Conservation (phyloP, 352 stramenopile genomes). For the Pythium insidiosum region DNA sequence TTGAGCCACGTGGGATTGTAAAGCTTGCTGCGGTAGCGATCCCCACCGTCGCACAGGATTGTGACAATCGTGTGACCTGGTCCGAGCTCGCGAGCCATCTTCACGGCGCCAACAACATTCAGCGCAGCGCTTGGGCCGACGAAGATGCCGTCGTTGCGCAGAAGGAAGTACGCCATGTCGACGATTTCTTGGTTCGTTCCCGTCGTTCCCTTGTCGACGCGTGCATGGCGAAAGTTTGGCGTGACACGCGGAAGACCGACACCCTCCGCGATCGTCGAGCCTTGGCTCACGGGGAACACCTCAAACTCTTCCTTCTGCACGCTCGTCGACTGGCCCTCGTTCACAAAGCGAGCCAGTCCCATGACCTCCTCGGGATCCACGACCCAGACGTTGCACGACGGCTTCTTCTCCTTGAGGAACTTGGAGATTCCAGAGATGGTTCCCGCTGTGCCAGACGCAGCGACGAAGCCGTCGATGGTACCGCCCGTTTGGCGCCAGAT, state of each 20-base stretch:
- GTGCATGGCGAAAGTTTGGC: slow-evolving; percentile 84
- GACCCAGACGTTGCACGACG: slow-evolving; percentile 47
- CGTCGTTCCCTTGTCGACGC: slow-evolving; percentile 89
- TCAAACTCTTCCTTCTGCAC: slow-evolving; percentile 85
- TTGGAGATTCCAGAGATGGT: slow-evolving; percentile 90
- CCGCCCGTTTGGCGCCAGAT: slow-evolving; percentile 86
- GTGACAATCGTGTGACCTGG: slow-evolving; percentile 70
- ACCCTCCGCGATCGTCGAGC: slow-evolving; percentile 90
- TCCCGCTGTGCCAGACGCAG: slow-evolving; percentile 87
- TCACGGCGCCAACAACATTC: slow-evolving; percentile 77
- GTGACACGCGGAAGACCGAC: slow-evolving; percentile 91
- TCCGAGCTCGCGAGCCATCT: slow-evolving; percentile 63
- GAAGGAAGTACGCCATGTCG: slow-evolving; percentile 88
- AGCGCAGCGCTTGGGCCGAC: slow-evolving; percentile 79
- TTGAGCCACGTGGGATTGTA: slow-evolving; percentile 74
- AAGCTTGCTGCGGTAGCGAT: slow-evolving; percentile 78
- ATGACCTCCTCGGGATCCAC: slow-evolving; percentile 76
- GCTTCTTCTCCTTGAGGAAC: slow-evolving; percentile 88
- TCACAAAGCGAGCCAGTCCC: slow-evolving; percentile 82
- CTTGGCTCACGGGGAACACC: slow-evolving; percentile 75
- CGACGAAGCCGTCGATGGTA: slow-evolving; percentile 88
- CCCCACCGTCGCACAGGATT: slow-evolving; percentile 71
- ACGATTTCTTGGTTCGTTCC: slow-evolving; percentile 92
- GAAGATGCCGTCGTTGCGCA: slow-evolving; percentile 90
- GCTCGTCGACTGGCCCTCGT: slow-evolving; percentile 45